Evolutionary conservation across 306 rosid species (phyloP).

Genomic region (Phaseolus lunatus): DNA sequence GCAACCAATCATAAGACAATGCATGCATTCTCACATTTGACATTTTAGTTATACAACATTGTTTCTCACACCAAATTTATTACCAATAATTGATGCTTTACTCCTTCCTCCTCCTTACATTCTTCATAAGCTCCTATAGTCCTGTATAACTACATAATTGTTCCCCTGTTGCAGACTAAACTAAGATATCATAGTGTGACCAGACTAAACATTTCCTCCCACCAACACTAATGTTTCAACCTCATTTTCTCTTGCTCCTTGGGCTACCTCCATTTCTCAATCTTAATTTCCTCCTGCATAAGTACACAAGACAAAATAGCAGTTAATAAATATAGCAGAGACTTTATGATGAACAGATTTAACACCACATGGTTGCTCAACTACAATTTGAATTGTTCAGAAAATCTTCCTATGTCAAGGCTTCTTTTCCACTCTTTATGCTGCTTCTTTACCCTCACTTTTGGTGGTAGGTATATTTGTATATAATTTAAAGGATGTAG

Average conservation of each 20-base stretch:
- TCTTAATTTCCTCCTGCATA: constrained; percentile 61
- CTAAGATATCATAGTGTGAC: constrained; percentile 27
- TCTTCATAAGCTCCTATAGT: constrained; percentile 39
- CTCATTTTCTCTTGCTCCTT: background rate
- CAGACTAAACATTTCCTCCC: constrained; percentile 40
- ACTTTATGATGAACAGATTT: constrained; percentile 3
- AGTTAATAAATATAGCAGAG: constrained; percentile 19
- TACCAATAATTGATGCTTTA: background rate
- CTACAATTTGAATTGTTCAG: constrained; percentile 5
- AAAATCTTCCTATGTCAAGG: background rate
- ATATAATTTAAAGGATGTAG: background rate
- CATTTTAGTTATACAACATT: constrained; percentile 16
- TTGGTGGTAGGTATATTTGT: background rate
- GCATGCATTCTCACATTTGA: background rate
- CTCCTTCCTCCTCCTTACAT: constrained; percentile 14
- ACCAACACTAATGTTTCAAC: constrained; percentile 12
- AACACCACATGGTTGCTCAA: background rate
- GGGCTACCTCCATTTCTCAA: constrained; percentile 45
- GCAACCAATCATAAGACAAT: constrained; percentile 24
- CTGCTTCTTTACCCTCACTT: background rate
- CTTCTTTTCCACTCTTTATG: background rate
- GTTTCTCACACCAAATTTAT: constrained; percentile 18
- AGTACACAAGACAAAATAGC: constrained; percentile 18
- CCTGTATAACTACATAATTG: constrained; percentile 14
- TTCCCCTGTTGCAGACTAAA: constrained; percentile 33